These are phyloP conservation scores for Wickerhamomyces ciferrii DNA, from an alignment of 805 yeast genomes.

Conservation along the genomic window DNA sequence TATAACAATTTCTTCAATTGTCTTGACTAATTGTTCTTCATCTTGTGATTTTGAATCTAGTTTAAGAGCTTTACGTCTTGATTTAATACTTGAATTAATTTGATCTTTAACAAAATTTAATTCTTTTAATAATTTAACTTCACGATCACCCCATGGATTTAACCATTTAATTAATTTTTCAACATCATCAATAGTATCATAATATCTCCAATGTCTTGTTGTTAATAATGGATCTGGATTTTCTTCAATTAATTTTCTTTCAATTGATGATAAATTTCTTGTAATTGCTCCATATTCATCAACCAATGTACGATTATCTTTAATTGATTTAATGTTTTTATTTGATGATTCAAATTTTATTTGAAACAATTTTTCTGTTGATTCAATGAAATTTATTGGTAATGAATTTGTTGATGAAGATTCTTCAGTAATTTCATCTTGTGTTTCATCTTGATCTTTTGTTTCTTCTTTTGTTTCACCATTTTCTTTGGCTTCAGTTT, in stretches of 20 bases:
- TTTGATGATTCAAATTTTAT: slow-evolving; percentile 31
- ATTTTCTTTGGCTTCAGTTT: slow-evolving; percentile 17
- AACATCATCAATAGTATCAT: slow-evolving; percentile 57
- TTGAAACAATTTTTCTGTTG: slow-evolving; percentile 15
- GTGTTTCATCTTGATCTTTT: slow-evolving; percentile 14
- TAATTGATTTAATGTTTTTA: slow-evolving; percentile 48
- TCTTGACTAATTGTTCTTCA: slow-evolving; percentile 34
- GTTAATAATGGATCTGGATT: slow-evolving; percentile 47
- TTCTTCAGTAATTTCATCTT: slow-evolving; percentile 5
- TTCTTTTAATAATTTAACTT: slow-evolving; percentile 60
- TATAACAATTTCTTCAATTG: slow-evolving; percentile 31
- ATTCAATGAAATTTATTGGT: slow-evolving; percentile 18
- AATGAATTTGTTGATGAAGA: slow-evolving; percentile 3
- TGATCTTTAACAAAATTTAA: slow-evolving; percentile 46
- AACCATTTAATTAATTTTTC: slow-evolving; percentile 58
- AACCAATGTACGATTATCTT: slow-evolving; percentile 31
- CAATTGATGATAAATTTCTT: slow-evolving; percentile 20
- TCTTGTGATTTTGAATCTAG: slow-evolving; percentile 37
- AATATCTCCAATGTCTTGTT: slow-evolving; percentile 62
- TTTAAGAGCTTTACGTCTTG: slow-evolving; percentile 52
- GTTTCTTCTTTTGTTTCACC: slow-evolving; percentile 13
- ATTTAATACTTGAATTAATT: slow-evolving; percentile 46
- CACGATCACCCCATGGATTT: slow-evolving; percentile 72
- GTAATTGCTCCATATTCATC: slow-evolving; percentile 33
- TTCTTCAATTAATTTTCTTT: slow-evolving; percentile 68